Evolutionary conservation across 495 filamentous ascomycete species (phyloP), one percentile per base, ranked within the genome.

Genomic region (Neurospora hispaniola): DNA sequence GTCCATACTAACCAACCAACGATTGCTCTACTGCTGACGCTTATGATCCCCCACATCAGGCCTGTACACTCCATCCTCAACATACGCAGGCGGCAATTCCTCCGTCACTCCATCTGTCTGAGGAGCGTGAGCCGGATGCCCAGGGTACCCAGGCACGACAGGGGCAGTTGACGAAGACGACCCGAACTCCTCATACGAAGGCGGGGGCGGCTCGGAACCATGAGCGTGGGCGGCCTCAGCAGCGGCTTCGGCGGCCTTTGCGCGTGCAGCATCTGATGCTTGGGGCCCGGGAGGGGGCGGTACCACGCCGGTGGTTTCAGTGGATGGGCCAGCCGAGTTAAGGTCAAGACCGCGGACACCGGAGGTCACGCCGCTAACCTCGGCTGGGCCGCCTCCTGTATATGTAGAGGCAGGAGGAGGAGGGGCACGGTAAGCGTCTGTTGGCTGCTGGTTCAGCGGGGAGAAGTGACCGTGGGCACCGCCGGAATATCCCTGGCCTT

Each of bases 191-290:
- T 35, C 12, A 35, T 62, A 62, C 27, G 27, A 62, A 62, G 54
- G 54, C 54, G 54, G 54, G 23, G 69, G 70, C 18, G 46, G 73
- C n/a, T 20, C 46, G 27, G 31, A 38, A 31, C 44, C 46, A 38
- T 41, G 18, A 5, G 68, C 62, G 4, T 41, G 20, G 46, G 35
- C 42, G 0, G 72, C 40, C 46, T 79, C 77, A 3, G 77, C 76
- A 11, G 77, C 79, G 0, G 79, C 79, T 62, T 80, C 79, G 23
- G 75, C 76, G 1, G 75, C 78, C 66, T 80, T 80, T 8, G 74
- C 77, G 1, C 73, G 38, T 0, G 74, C 73, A 0, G 71, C 72
- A 8, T 76, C 23, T 2, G 41, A 70, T 1, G 75, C 54, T 6
- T 62, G 70, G 2, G 71, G 20, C 0, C 68, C 54, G 0, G 74